Evolutionary conservation across 371 early-diverging fungal species (phyloP).

Genomic region (Chytridiales sp.): DNA sequence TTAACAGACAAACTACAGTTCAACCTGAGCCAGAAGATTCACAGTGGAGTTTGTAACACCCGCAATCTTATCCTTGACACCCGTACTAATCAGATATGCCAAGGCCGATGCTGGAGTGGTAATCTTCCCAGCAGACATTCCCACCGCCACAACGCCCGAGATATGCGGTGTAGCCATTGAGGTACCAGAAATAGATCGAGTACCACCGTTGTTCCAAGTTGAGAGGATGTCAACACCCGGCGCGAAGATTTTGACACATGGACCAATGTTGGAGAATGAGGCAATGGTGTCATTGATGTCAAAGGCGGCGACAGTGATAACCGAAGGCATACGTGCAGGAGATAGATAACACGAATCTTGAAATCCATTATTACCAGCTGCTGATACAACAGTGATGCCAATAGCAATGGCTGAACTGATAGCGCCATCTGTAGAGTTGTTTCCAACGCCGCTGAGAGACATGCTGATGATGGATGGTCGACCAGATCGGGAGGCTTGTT

Average conservation of each 20-base stretch:
- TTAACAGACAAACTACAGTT: too few relatives aligned
- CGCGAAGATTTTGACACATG: conserved; percentile 86
- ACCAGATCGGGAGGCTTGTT: conserved; percentile 15
- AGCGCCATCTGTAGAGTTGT: too few relatives aligned
- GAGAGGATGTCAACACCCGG: conserved; percentile 89
- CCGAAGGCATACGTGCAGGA: too few relatives aligned
- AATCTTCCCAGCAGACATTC: too few relatives aligned
- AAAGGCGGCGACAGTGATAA: conserved; percentile 61
- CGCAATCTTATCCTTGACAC: too few relatives aligned
- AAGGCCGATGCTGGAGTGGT: too few relatives aligned
- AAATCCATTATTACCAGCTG: conserved; percentile 83
- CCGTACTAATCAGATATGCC: too few relatives aligned
- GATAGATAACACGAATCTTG: too few relatives aligned
- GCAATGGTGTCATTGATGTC: conserved; percentile 59
- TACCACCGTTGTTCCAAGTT: too few relatives aligned
- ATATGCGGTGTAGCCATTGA: not conserved
- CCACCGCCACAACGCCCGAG: not conserved
- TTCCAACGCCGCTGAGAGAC: conserved; percentile 39
- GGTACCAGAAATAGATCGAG: too few relatives aligned
- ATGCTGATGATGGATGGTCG: conserved; percentile 31
- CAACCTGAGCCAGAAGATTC: too few relatives aligned
- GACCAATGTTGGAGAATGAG: conserved; percentile 68
- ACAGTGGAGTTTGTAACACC: too few relatives aligned
- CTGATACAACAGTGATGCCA: conserved; percentile 79
- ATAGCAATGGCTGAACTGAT: conserved; percentile 40